Base-by-base conservation (phyloP, 371 early-diverging fungal genomes). In the Mortierella sp. region DNA sequence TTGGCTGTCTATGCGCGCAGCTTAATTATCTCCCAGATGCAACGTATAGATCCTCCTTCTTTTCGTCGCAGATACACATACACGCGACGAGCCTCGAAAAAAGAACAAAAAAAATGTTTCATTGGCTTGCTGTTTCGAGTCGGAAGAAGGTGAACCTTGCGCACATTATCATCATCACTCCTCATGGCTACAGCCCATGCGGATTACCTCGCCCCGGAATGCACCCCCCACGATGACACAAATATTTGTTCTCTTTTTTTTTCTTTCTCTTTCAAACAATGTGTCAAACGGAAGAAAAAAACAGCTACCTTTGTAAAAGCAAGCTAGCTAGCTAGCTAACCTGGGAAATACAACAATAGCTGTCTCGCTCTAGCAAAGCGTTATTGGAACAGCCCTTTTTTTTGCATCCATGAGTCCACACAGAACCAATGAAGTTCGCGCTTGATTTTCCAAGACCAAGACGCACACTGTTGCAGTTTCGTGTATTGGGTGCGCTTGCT, bases 41-140 rank as follows among this genome's bases (percentile, higher is more conserved):
- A 14, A 3, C 13, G 26, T 28, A 5, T 24, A 54, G 54, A 54
- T 34, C 34, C 5, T 34, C 13, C 8, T 61, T 14, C 34, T 61
- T 14, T 61, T 31, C 2, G 31, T 16, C 28, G 28, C 57, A 16
- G 8, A 61, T 50, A 61, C 31, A 64, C 67, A 61, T 50, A 61
- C 31, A 64, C 67, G 67, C 67, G 67, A 64, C 67, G 5, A 19
- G 21, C 21, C 24, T 1, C 5, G 3, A 34, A 21, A 31, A 14
- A 21, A 37, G 43, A 40, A 40, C 43, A 61, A 64, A 64, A 64
- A 64, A 64, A 57, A 64, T 37, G 67, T 64, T 37, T 64, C 67
- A 34, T 21, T 9, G 67, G 3, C 21, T 64, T 64, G 67, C 16
- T 14, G 67, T 37, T 37, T 64, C 64, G 40, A 64, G 24, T 8